Base-by-base conservation (phyloP, 1,139 yeast genomes). In the Arxiozyma bovina region DNA sequence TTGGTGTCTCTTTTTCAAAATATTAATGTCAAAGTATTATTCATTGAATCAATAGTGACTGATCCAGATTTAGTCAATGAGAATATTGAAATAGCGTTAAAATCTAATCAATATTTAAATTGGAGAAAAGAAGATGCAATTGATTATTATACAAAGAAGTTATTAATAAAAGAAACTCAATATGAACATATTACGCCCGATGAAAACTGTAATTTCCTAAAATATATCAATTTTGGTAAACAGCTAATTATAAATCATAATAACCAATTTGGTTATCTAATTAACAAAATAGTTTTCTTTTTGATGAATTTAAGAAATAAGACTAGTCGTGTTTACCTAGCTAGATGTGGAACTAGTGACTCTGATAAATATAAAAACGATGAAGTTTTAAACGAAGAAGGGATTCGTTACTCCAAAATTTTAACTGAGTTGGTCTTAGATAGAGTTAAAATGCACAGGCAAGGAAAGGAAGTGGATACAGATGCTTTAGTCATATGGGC, bases 221-320 rank as follows among this genome's bases (percentile, higher is more conserved):
- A 60, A 55, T 61, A 57, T 50, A 54, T 88, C 64, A 90, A 93
- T 69, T 93, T 91, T 68, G 96, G 96, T n/a, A 93, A 90, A 67
- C 74, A 87, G 58, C 78, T 94, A 56, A 83, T 87, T 53, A 79
- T 93, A 58, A 63, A 67, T 49, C 82, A 87, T 42, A 55, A 55
- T 64, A 83, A 93, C 44, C 85, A 85, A 62, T 81, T 87, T 62
- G 97, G 97, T 18, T 93, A 91, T 69, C 77, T 93, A 68, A 84
- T 89, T 59, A 88, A 91, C 68, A 85, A 93, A 64, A 93, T 91
- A 48, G 89, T 91, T 23, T 89, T 88, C 70, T 91, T 87, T 71
- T 74, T 91, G 65, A 87, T 91, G 89, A 91, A 91, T 71, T 79
- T 93, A 17, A 79, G 89, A 61, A 87, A 89, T 68, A 78, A 82